phyloP scores from a whole-genome alignment of 2,329 filamentous ascomycete species.

The Pseudogymnoascus sp. region DNA sequence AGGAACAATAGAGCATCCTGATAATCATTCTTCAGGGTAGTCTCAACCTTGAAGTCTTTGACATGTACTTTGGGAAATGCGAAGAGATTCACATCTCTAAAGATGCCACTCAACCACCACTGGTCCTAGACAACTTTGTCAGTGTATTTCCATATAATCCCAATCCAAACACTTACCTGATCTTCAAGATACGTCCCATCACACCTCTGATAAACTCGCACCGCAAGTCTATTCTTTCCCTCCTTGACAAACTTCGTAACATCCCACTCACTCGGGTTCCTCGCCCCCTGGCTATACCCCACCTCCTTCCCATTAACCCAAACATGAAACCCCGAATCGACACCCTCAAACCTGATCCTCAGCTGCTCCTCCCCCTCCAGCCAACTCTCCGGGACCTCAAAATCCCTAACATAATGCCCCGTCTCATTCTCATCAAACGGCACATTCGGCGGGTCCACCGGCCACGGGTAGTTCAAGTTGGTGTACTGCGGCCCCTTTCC shows the following conservation, averaged over 20 bases:
- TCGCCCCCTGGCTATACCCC: constrained; percentile 49
- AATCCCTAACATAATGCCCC: constrained; percentile 43
- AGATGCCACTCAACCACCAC: constrained; percentile 47
- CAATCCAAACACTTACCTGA: constrained; percentile 26
- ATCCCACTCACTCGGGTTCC: constrained; percentile 52
- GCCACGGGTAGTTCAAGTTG: constrained; percentile 46
- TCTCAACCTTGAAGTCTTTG: constrained; percentile 45
- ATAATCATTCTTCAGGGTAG: constrained; percentile 44
- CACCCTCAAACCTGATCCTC: constrained; percentile 48
- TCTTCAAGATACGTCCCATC: constrained; percentile 51
- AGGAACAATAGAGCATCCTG: constrained; percentile 43
- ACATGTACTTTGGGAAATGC: constrained; percentile 40
- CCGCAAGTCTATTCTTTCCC: constrained; percentile 38
- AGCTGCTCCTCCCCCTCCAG: constrained; percentile 29
- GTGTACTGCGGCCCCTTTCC: constrained; percentile 40
- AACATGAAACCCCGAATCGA: constrained; percentile 49
- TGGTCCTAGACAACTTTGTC: constrained; percentile 33
- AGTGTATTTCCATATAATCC: constrained; percentile 6
- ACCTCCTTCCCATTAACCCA: constrained; percentile 48
- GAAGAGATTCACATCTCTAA: constrained; percentile 45
- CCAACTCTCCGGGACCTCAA: constrained; percentile 38
- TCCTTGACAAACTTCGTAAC: constrained; percentile 37
- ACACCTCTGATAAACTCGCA: constrained; percentile 49
- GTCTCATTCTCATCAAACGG: constrained; percentile 44
- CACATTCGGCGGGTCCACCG: constrained; percentile 45